Evolutionary conservation across 2,329 filamentous ascomycete species (phyloP), one percentile per base, ranked within the genome.

Genomic region (Cadophora malorum): DNA sequence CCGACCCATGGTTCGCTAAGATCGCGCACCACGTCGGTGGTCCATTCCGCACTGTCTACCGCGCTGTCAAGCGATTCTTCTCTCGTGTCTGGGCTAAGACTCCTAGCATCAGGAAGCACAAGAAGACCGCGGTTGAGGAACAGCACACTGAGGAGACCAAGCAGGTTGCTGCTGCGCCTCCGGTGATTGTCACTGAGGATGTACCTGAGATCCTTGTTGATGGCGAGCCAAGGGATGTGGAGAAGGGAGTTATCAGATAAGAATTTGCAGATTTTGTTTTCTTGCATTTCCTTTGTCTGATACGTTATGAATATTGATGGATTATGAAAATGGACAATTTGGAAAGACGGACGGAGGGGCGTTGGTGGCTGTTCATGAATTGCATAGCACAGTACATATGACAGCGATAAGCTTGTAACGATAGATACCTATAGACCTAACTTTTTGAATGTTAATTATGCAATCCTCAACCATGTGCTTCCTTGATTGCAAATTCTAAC

Each of bases 121-220:
- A 60, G 53, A 60, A 53, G 52, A 21, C 53, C 7, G 55, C 19
- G 9, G 31, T 16, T 16, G 41, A 31, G n/a, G 56, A 61, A 3
- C 45, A 52, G 45, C 14, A 50, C 10, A 56, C 25, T 10, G n/a
- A 59, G 55, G 55, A 60, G 41, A 60, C 50, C 14, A 41, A 56
- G 52, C 23, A 41, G 8, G 38, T 56, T 16, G 10, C 41, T 19
- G 16, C 63, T 4, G 14, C 63, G 9, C 50, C 63, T 49, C 63
- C 63, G n/a, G 50, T 64, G 23, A 53, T 64, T 23, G 16, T 64
- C 35, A 64, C 61, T 9, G 61, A 63, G 49, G 45, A 64, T 45
- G 63, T 58, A 3, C 63, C 63, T 47, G 63, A 64, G 52, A 64
- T 64, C 23, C 53, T 56, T 21, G 41, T 64, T n/a, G 63, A 64